Base-by-base conservation (phyloP, 257 asterid genomes). In the Gentiana straminea region DNA sequence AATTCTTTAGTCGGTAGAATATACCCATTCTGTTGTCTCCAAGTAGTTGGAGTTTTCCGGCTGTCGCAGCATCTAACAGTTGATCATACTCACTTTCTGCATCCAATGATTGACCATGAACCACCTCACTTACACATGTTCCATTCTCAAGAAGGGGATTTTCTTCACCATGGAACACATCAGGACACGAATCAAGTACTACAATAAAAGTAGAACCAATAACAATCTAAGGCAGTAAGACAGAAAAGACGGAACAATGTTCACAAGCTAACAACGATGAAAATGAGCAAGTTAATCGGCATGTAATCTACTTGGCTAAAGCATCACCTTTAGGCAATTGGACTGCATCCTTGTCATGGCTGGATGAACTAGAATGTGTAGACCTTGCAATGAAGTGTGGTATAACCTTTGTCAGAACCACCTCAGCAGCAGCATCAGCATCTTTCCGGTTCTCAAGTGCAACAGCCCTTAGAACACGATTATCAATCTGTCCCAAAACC, bases 381-480 rank as follows among this genome's bases (percentile, higher is more conserved):
- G 78, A 65, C 57, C 53, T 75, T 71, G 65, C 80, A 7, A 55
- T 7, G 39, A 84, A 58, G 77, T 68, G 81, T 35, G 98, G 96
- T 64, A 83, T 71, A 10, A 91, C 71, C 65, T 87, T 94, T 51
- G 48, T 78, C 13, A 84, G 73, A 35, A 91, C 94, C 13, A 77
- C 81, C 68, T 54, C 76, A 45, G 75, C 92, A 56, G 98, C 98
- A n/a, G 75, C 68, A 70, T 76, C 79, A 12, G 61, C 70, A 69
- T 91, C 96, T 63, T 76, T 79, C 59, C 70, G 51, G 62, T 91
- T 89, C 81, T 91, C 96, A 57, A 83, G 67, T 8, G 98, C 84
- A 70, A 81, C 96, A 62, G 95, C 96, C 69, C 70, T 76, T 50
- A 91, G 84, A 51, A 74, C 78, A 58, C 96, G 86, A 52, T 61